Evolutionary conservation across 2,329 filamentous ascomycete species (phyloP), one percentile per base, ranked within the genome.

Genomic region (Pseudogymnoascus sp.): DNA sequence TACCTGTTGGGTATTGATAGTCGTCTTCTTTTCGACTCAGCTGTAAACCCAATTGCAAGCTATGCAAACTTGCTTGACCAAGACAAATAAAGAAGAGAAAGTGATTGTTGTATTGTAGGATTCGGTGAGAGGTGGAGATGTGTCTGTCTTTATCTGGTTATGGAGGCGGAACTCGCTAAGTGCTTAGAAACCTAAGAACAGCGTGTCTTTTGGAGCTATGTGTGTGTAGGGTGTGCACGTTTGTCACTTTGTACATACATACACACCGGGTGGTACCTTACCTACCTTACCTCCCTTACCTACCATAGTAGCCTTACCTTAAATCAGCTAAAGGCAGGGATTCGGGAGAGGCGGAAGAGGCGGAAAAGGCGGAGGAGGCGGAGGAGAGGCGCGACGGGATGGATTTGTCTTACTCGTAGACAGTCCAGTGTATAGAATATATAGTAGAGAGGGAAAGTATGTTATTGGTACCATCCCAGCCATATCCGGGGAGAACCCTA

Each of bases 151-250:
- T 56, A 56, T 56, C 47, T 47, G 47, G 47, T 5, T 8, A n/a
- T 33, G 47, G 25, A 56, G 47, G 25, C 47, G 47, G 47, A 10
- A 31, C 47, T 56, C 47, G 47, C 47, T 56, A 56, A 56, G 25
- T 56, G 47, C 47, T 56, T 56, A 56, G 47, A 56, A 60, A 38
- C 59, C 59, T 60, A 60, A 44, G 59, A 44, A 60, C 59, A 60
- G 59, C 59, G 59, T 60, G 59, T 60, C 59, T 60, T 60, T 60
- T 38, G 35, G 47, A 53, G 47, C 47, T 53, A 42, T 25, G 42
- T 28, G 44, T 31, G 25, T 4, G 56, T n/a, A 18, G 5, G 56
- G 37, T 12, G 16, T 35, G 25, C 11, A 37, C 11, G 23, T 37
- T 60, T 60, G 59, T 60, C 59, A 60, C 59, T 60, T 60, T 60